Conservation (phyloP, 257 asterid genomes). For the Osmanthus fragrans region DNA sequence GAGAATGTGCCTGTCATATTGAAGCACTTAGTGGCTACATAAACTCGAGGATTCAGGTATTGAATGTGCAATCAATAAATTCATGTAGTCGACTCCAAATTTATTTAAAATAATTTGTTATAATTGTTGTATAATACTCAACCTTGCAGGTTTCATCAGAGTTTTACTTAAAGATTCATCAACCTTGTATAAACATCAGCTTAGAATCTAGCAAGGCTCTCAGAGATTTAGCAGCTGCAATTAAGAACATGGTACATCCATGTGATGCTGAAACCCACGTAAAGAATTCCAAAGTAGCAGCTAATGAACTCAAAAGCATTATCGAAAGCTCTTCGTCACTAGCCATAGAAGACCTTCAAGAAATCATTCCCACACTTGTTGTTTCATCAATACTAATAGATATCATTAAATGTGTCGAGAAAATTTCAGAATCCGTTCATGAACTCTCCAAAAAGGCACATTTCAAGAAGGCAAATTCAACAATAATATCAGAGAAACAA, state of each 20-base stretch:
- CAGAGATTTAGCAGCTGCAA: conserved; percentile 42
- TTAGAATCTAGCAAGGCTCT: conserved; percentile 48
- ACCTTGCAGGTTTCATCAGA: conserved; percentile 39
- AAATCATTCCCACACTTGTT: conserved; percentile 45
- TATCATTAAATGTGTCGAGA: conserved; percentile 43
- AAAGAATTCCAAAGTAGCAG: conserved; percentile 33
- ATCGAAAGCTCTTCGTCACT: conserved; percentile 25
- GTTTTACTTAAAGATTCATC: conserved; percentile 30
- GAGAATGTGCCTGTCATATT: conserved; percentile 74
- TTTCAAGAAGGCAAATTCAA: no score
- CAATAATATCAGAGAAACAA: conserved; percentile 1
- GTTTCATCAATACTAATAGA: conserved; percentile 56
- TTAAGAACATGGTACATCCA: conserved; percentile 42
- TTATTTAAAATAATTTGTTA: neutral
- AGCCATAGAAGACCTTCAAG: conserved; percentile 30
- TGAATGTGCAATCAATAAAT: neutral
- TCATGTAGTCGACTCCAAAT: neutral
- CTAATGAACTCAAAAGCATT: conserved; percentile 33
- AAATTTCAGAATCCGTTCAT: conserved; percentile 37
- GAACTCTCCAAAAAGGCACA: conserved; percentile 28
- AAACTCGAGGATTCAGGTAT: conserved; percentile 33
- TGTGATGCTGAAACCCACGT: conserved; percentile 26
- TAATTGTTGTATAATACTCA: no score
- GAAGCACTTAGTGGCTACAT: conserved; percentile 46
- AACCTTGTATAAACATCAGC: conserved; percentile 48